Evolutionary conservation across 1,284 basidiomycete genomes (phyloP).

Genomic region (Hemileia vastatrix): DNA sequence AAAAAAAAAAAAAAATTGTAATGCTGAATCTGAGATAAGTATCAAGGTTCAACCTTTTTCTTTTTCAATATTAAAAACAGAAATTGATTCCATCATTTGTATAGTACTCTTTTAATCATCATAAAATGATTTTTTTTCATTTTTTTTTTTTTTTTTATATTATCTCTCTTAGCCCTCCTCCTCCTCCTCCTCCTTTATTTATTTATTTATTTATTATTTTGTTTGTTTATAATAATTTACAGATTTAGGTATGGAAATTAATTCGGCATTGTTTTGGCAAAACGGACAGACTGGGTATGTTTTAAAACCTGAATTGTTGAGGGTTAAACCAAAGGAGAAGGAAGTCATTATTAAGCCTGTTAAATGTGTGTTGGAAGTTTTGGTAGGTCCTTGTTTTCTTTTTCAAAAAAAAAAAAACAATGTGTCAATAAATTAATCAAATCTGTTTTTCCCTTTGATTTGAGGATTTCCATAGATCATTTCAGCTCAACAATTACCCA

Average conservation of each 20-base stretch:
- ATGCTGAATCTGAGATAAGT: background rate
- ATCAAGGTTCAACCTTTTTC: too few relatives aligned
- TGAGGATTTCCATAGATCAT: slow-evolving; percentile 53
- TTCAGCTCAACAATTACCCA: slow-evolving; percentile 84
- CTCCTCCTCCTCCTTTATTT: too few relatives aligned
- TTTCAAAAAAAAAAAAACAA: background rate
- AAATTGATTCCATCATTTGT: too few relatives aligned
- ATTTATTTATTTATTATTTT: too few relatives aligned
- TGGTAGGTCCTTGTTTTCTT: slow-evolving; percentile 45
- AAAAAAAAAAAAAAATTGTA: slow-evolving; percentile 3
- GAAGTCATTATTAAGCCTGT: slow-evolving; percentile 54
- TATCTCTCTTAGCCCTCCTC: background rate
- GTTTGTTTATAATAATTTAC: slow-evolving; percentile 23
- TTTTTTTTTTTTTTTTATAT: background rate
- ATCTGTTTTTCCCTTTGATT: slow-evolving; percentile 20
- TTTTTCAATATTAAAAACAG: too few relatives aligned
- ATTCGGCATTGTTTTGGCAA: slow-evolving; percentile 84
- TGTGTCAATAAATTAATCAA: slow-evolving; percentile 1
- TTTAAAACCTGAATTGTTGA: slow-evolving; percentile 72
- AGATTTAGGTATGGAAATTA: slow-evolving; percentile 82
- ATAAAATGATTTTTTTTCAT: background rate
- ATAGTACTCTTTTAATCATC: too few relatives aligned
- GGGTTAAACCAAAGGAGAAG: slow-evolving; percentile 54
- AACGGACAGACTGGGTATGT: slow-evolving; percentile 81
- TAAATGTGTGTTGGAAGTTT: slow-evolving; percentile 58